Conservation (phyloP, 2,329 filamentous ascomycete species). For the Fusarium paranaense region DNA sequence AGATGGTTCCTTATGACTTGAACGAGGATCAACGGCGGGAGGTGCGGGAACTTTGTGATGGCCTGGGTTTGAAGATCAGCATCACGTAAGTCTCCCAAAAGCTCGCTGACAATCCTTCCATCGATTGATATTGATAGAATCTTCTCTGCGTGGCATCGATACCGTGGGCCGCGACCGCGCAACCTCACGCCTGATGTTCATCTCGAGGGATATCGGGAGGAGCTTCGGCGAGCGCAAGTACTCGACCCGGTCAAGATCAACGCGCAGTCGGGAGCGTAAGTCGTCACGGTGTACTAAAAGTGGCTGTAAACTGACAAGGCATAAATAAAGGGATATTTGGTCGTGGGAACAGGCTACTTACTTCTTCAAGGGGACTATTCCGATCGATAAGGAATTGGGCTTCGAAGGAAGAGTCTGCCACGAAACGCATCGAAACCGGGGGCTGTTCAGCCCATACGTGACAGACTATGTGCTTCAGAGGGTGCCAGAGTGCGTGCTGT, state of each 20-base stretch:
- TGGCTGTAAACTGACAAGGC: not conserved
- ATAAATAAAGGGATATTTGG: not conserved
- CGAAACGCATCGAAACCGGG: not conserved
- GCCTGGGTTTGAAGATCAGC: not conserved
- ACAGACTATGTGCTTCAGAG: not conserved
- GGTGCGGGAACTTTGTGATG: not conserved
- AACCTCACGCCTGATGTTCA: constrained; percentile 2
- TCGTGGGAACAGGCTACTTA: not conserved
- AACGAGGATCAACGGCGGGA: not conserved
- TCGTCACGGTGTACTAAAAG: fast-evolving
- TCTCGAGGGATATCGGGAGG: constrained; percentile 2
- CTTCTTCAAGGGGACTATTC: not conserved
- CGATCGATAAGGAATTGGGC: not conserved
- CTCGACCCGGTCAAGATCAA: constrained; percentile 15
- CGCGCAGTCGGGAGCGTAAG: constrained; percentile 15
- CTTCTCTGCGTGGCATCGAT: not conserved
- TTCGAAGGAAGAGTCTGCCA: not conserved
- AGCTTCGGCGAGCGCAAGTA: constrained; percentile 3
- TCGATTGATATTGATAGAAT: not conserved
- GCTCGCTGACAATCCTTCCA: fast-evolving
- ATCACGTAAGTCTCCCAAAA: not conserved
- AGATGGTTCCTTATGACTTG: not conserved
- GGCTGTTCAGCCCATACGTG: not conserved
- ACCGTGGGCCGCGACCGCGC: not conserved
- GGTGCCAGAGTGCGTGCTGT: not conserved